Evolutionary conservation across 1,139 yeast genomes (phyloP), one percentile per base, ranked within the genome.

Genomic region (Zygotorulaspora mrakii): DNA sequence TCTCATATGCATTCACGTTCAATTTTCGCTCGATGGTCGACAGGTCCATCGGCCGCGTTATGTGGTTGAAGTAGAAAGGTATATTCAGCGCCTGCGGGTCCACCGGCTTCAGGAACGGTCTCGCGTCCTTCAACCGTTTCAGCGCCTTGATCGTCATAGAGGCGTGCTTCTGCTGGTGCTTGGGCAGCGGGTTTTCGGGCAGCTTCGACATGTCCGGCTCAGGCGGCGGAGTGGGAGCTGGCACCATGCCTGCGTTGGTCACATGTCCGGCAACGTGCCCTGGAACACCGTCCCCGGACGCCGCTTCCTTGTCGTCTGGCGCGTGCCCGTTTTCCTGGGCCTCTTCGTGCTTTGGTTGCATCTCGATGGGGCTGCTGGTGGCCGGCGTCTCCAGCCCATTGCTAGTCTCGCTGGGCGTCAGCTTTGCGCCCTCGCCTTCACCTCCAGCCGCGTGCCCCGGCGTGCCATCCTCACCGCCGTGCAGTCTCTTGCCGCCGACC

Each of bases 41-140:
- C 35, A 91, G 70, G 63, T 89, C 97, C 97, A 94, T 91, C 28
- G 99, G 99, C 52, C 84, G 71, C 47, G 76, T 74, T 53, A 94
- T 79, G 55, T 78, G 79, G 56, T 87, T 87, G 62, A 82, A 86
- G 62, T 91, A 91, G 45, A 85, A 79, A 3, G 98, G 99, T 44
- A 94, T 84, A 57, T 89, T 88, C 49, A 88, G 74, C 59, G 86
- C 87, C 40, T 85, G 81, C 3, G 77, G 83, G 59, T 91, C 97
- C 28, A 91, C 99, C 0, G 98, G 98, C 41, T 71, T 78, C 35
- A 86, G 58, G 61, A 91, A 91, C 2, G 98, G 98, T 17, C 73
- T 79, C 1, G 97, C 95, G 65, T 94, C 98, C 64, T 89, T 86
- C 55, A 89, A 73, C 49, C 97, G 71, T 62, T 86, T 88, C 42